Evolutionary conservation across 352 stramenopile genomes (phyloP), one percentile per base, ranked within the genome.

Genomic region (Pythium sukuiense): DNA sequence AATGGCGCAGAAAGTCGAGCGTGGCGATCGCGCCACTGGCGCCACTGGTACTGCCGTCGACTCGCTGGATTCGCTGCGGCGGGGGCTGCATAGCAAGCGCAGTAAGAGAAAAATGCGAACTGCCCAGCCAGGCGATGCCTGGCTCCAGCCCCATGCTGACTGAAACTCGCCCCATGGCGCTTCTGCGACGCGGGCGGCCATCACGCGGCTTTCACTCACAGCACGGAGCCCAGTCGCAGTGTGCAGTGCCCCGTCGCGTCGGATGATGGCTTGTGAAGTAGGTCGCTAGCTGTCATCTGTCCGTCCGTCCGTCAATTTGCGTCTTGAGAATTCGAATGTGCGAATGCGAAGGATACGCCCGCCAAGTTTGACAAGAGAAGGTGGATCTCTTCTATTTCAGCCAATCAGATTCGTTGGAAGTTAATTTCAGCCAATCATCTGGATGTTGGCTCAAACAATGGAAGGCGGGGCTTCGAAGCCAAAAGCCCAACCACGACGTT

Each of bases 1-100:
- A 35, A 20, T 69, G 48, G 6, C 56, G 60, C 29, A 73, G 50
- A 69, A 73, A 73, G 30, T 61, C 67, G 46, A 73, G 50, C 26
- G 46, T 16, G 41, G 63, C 66, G n/a, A 65, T 48, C 12, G 5
- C 33, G n/a, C 12, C 14, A 13, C 14, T 48, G 43, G 30, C 43
- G n/a, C n/a, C 43, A 50, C 43, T 29, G 43, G 7, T 50, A 41
- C 35, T 41, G 35, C 35, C 35, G 6, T 50, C 43, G 43, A 13
- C 43, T 50, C 43, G 43, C 43, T 50, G 43, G 43, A 50, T n/a
- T 18, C 43, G 43, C 32, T 49, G 59, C 33, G 49, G 49, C 16
- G 59, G 49, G 27, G 48, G 11, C 18, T 35, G 49, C 59, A 65
- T 65, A 16, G 58, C 32, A 37, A 27, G 43, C 43, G 43, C 43